Evolutionary conservation across 164 flowering plant species (phyloP).

Genomic region (Hamamelis virginiana): DNA sequence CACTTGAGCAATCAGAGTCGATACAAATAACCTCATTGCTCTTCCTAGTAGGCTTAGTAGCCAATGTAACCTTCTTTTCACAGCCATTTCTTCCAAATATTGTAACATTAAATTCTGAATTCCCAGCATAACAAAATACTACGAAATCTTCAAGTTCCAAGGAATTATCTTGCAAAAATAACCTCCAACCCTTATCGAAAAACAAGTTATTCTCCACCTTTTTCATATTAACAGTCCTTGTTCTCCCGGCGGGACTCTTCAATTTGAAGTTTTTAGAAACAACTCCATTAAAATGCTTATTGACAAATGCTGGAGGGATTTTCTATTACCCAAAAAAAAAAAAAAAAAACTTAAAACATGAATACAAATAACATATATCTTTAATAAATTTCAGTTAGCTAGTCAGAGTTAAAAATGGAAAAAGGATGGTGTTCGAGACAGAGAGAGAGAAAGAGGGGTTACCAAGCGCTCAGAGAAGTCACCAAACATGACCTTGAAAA

Average conservation of each 20-base stretch:
- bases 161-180: conserved; percentile 7
- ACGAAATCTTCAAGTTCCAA: conserved; percentile 1
- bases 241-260: neutral
- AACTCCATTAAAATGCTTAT: conserved; percentile 6
- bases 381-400: too few species aligned
- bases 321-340: neutral
- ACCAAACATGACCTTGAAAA: too few species aligned
- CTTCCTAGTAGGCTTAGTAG: neutral
- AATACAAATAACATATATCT: too few species aligned
- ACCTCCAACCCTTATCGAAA: neutral
- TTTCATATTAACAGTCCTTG: neutral
- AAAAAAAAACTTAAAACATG: neutral
- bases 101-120: neutral
- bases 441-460: too few species aligned
- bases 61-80: conserved; percentile 3
- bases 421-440: too few species aligned
- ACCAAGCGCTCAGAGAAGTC: too few species aligned
- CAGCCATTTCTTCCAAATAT: conserved; percentile 2
- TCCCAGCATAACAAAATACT: neutral
- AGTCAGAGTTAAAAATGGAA: too few species aligned
- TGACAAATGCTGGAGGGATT: conserved; percentile 9
- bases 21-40: neutral
- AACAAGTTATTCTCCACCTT: neutral
- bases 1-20: neutral
- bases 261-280: neutral